Base-by-base conservation (phyloP, 345 rosid species). In the Microcos paniculata region DNA sequence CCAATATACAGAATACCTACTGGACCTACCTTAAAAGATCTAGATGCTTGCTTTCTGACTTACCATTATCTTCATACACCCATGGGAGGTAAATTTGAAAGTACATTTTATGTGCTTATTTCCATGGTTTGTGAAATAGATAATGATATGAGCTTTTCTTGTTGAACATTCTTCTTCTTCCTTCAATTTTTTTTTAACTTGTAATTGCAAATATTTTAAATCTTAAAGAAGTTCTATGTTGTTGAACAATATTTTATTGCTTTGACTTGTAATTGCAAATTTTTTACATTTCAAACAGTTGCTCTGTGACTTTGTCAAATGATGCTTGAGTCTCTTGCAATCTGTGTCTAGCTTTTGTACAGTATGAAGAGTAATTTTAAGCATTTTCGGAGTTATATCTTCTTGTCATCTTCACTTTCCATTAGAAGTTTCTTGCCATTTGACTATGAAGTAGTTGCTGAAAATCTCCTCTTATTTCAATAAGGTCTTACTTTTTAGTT, bases 1-100 rank as follows among this genome's bases (percentile, higher is more conserved):
- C 99, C 98, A 46, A 93, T 93, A 57, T 96, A 96, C 79, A 86
- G 97, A 81, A 96, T 93, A 80, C 99, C 98, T 43, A 89, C 89
- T 72, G 97, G 99, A 78, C 88, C 96, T 2, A 92, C 98, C 0
- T 65, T 96, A 71, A 92, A 90, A 85, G 94, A 96, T 79, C 84
- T 96, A 65, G 94, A 93, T 82, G 99, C 99, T 70, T 93, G 98
- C 86, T 96, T 96, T 83, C 81, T 93, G 80, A 92, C 98, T 0
- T 96, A 88, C 71, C 99, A 96, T 87, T 87, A 76, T 53, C 90
- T 93, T 73, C 88, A 94, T 8, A 83, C 90, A 10, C 85, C 94
- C 11, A 28, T 70, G 28, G 87, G 81, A 77, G 86, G 98, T 91
- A 91, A 66, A 12, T 43, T 13, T 8, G 16, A 16, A 13, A 59